Percentiles rank a stretch among this genome's conserved stretches.
These are phyloP conservation scores for Fraxinus floribunda DNA, from an alignment of 305 asterid species.

Conservation along the genomic window DNA sequence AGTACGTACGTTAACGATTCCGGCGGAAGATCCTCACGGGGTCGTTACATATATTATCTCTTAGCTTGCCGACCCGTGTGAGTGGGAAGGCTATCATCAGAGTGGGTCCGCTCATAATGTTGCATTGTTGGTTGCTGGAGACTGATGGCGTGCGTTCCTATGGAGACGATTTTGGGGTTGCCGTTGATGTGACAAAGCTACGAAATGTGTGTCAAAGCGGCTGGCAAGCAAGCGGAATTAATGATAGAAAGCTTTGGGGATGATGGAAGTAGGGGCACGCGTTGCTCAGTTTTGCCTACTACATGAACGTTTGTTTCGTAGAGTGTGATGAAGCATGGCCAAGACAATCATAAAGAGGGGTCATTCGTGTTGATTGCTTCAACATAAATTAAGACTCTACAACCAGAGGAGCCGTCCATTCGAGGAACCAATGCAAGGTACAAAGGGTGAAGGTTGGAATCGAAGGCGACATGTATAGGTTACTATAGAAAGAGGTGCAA, in stretches of 20 bases:
- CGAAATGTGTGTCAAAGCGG: too few species aligned
- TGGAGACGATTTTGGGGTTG: too few species aligned
- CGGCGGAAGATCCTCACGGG: too few species aligned
- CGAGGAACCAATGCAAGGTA: neutral
- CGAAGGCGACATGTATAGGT: neutral
- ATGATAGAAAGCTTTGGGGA: neutral
- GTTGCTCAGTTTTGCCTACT: neutral
- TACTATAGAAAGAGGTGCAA: neutral
- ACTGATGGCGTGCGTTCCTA: too few species aligned
- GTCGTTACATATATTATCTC: too few species aligned
- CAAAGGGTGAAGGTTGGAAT: neutral
- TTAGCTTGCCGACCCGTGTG: too few species aligned
- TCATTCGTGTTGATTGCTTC: neutral
- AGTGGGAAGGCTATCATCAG: too few species aligned
- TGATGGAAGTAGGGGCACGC: neutral
- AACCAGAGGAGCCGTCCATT: neutral
- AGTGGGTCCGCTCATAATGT: too few species aligned
- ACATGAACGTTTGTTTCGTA: neutral
- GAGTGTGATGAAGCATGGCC: neutral
- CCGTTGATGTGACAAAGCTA: too few species aligned
- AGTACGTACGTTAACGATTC: too few species aligned
- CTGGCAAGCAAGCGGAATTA: too few species aligned
- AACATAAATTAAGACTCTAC: neutral
- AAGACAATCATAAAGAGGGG: neutral
- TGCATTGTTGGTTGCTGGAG: too few species aligned